Percentiles rank a stretch among this genome's conserved stretches.
Evolutionary conservation across 139 green algal genomes (phyloP).

Genomic region (Chlorella vulgaris): DNA sequence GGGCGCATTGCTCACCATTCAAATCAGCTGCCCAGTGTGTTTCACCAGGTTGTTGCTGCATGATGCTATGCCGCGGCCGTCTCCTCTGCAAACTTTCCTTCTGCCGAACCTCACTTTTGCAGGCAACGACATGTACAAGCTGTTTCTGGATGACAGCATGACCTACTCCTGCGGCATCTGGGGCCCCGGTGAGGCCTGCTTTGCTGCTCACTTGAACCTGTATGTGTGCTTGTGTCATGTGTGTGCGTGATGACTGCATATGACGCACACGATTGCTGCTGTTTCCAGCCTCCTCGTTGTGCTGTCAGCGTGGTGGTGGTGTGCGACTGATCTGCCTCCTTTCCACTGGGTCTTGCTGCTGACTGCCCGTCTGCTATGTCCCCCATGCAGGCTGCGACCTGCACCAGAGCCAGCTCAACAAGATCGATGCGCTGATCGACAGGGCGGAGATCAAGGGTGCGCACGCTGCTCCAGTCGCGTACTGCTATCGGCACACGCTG

Average conservation of each 20-base stretch:
- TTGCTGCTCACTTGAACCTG: neutral
- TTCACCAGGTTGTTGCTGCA: too few relatives aligned
- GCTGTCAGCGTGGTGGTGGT: too few relatives aligned
- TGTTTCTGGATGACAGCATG: slow-evolving; percentile 95
- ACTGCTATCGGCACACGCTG: too few relatives aligned
- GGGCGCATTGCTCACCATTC: too few relatives aligned
- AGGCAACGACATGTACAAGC: slow-evolving; percentile 93
- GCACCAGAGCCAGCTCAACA: slow-evolving; percentile 74
- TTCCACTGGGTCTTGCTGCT: neutral
- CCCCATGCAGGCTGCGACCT: slow-evolving; percentile 26
- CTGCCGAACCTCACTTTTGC: neutral
- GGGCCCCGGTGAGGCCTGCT: neutral
- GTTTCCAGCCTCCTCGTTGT: too few relatives aligned
- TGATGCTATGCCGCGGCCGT: too few relatives aligned
- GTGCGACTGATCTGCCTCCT: too few relatives aligned
- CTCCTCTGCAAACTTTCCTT: neutral
- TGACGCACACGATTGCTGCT: too few relatives aligned
- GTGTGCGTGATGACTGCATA: too few relatives aligned
- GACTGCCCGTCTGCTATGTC: too few relatives aligned
- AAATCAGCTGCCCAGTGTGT: too few relatives aligned
- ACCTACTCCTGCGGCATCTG: slow-evolving; percentile 90
- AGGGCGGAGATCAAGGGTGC: slow-evolving; percentile 51
- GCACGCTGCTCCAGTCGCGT: neutral
- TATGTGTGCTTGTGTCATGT: neutral
- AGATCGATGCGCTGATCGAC: slow-evolving; percentile 88